A percentile compares a stretch with the other conserved stretches of the same genome.
These are phyloP conservation scores for Pseudogymnoascus sp. DNA, from an alignment of 2,329 filamentous ascomycete genomes.

Conservation along the genomic window DNA sequence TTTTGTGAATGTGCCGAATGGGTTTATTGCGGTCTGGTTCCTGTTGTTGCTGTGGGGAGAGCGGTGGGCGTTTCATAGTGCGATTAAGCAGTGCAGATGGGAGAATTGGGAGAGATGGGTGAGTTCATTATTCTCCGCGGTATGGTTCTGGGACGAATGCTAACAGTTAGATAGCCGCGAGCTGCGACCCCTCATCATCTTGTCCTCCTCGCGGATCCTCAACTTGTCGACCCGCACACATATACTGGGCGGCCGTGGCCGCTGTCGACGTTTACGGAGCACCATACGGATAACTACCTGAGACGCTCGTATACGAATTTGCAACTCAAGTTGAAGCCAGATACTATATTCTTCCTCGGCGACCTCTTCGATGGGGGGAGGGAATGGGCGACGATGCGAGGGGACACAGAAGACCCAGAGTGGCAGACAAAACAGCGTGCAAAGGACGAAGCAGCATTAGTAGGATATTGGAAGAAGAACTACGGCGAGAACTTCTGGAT, in stretches of 20 bases:
- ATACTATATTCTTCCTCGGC: slow-evolving; percentile 84
- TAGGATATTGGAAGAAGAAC: slow-evolving; percentile 62
- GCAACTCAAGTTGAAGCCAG: slow-evolving; percentile 68
- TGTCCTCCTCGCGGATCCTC: slow-evolving; percentile 63
- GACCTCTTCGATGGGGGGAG: slow-evolving; percentile 93
- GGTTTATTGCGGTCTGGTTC: slow-evolving; percentile 67
- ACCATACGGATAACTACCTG: slow-evolving; percentile 85
- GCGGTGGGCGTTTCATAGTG: slow-evolving; percentile 64
- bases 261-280: slow-evolving; percentile 56
- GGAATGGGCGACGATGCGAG: slow-evolving; percentile 76
- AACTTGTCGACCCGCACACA: slow-evolving; percentile 68
- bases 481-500: slow-evolving; percentile 84
- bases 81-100: slow-evolving; percentile 71
- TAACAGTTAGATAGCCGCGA: slow-evolving; percentile 50
- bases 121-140: slow-evolving; percentile 27
- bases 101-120: slow-evolving; percentile 90
- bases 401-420: slow-evolving; percentile 50
- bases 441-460: slow-evolving; percentile 42
- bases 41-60: slow-evolving; percentile 79
- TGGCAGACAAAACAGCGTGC: slow-evolving; percentile 49
- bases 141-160: not conserved
- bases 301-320: slow-evolving; percentile 73
- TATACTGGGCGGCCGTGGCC: slow-evolving; percentile 67
- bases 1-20: slow-evolving; percentile 57
- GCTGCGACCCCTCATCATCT: slow-evolving; percentile 71